These are phyloP conservation scores for Eucalyptus dawsonii DNA, from an alignment of 345 rosid genomes.

Conservation along the genomic window DNA sequence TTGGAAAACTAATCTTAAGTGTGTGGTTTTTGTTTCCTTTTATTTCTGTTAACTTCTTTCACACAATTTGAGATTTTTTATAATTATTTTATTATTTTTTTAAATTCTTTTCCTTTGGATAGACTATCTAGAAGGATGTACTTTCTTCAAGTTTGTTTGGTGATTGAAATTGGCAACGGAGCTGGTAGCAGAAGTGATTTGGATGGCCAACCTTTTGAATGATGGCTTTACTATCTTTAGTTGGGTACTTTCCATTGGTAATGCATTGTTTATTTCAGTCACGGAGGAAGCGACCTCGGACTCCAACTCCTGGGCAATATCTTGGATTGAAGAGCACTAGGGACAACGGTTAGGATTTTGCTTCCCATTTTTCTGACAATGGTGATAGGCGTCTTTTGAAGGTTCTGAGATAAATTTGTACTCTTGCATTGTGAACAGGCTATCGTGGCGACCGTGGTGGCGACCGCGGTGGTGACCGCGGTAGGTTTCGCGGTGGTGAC, in stretches of 20 bases:
- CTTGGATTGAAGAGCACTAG: conserved; percentile 87
- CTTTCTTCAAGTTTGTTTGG: not conserved
- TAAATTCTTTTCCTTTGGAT: not conserved
- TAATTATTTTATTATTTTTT: not conserved
- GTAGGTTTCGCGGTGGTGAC: conserved; percentile 42
- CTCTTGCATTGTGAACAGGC: conserved; percentile 5
- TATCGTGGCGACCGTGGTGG: conserved; percentile 59
- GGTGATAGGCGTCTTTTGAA: not conserved
- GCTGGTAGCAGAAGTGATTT: not conserved
- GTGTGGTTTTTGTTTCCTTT: conserved; percentile 6
- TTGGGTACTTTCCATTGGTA: not conserved
- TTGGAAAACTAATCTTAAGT: conserved; percentile 2
- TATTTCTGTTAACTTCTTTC: not conserved
- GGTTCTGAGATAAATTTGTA: not conserved
- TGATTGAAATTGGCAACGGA: not conserved
- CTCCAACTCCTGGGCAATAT: conserved; percentile 99
- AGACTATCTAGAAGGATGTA: not conserved
- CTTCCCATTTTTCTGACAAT: not conserved
- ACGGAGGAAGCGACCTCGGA: conserved; percentile 90
- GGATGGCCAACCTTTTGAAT: not conserved
- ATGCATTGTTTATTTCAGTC: conserved; percentile 50
- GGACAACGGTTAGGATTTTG: conserved; percentile 42
- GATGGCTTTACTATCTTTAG: not conserved
- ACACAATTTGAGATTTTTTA: not conserved
- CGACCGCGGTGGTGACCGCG: conserved; percentile 38